Base-by-base conservation (phyloP, 1,284 basidiomycete genomes). In the Ceratobasidium sp. region DNA sequence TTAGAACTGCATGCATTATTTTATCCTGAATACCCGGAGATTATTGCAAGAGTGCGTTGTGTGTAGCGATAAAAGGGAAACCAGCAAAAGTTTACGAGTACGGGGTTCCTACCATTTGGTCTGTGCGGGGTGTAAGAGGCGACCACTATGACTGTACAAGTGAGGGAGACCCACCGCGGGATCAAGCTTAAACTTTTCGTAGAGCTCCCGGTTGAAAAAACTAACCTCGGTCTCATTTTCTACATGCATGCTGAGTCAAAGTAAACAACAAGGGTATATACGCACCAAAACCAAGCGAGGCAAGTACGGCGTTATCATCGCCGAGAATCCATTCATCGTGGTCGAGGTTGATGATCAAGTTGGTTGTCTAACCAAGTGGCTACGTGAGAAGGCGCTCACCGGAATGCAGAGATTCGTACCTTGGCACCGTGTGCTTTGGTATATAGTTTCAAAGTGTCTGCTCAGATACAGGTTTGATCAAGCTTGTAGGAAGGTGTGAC, bases 191-290 rank as follows among this genome's bases (percentile, higher is more conserved):
- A 96, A 98, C 54, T 85, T 85, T 67, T 95, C 91, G 82, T 97
- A 98, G 12, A 90, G 85, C 59, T 89, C 87, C 56, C 90, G 87
- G 82, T 93, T 93, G 87, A 98, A 98, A 84, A 97, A 93, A 83
- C 94, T 96, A 79, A 96, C 89, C 86, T 98, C 96, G 0, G 94
- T 94, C 84, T 98, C 96, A 84, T 98, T 97, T 84, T 97, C 96
- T 98, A 85, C 13, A 61, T 20, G 28, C 64, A 12, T 20, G 23
- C 15, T 68, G 15, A 50, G 33, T 54, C 10, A n/a, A 65, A 40
- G 3, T 40, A 44, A 7, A 12, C 26, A 61, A 73, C 15, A 9
- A 59, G 3, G 26, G 78, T 17, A 38, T 75, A 57, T 38, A 85
- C 91, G 80, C 78, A 96, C 96, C 93, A 77, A 96, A 90, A 15